Conservation (phyloP, 148 eudicot species). For the Mesembryanthemum crystallinum region DNA sequence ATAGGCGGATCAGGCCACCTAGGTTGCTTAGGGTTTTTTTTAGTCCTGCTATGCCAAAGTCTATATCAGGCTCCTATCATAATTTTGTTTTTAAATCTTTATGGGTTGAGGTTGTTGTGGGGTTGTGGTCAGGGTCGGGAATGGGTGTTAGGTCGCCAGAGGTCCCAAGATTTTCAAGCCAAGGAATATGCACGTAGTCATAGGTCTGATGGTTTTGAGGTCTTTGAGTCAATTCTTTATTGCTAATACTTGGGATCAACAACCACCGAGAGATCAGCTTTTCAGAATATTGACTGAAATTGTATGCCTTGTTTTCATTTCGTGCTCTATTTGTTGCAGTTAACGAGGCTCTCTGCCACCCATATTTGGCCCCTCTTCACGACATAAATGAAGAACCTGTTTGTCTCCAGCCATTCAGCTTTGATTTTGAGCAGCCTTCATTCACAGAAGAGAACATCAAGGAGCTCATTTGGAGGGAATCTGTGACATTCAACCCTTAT, state of each 20-base stretch:
- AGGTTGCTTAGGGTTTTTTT: neutral
- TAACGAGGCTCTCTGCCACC: conserved; percentile 65
- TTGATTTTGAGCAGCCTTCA: conserved; percentile 93
- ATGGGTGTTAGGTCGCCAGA: neutral
- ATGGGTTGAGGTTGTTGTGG: too few species aligned
- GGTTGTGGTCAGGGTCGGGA: neutral
- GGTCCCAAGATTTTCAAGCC: neutral
- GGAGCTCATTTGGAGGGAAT: conserved; percentile 91
- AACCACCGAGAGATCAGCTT: neutral
- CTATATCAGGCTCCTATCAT: too few species aligned
- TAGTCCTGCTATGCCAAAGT: neutral
- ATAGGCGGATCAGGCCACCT: neutral
- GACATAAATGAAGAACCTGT: conserved; percentile 83
- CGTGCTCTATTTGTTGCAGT: conserved; percentile 30
- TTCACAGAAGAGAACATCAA: conserved; percentile 83
- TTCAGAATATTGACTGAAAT: neutral
- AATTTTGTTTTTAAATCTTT: too few species aligned
- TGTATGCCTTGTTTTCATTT: neutral
- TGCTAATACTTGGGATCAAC: too few species aligned
- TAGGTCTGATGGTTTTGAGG: neutral
- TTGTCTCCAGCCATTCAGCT: conserved; percentile 72
- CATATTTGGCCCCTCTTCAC: conserved; percentile 84
- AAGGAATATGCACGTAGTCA: neutral
- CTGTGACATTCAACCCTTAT: conserved; percentile 76
- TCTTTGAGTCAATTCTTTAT: neutral